phyloP scores from a whole-genome alignment of 495 filamentous ascomycete genomes.

The Talaromyces stipitatus region DNA sequence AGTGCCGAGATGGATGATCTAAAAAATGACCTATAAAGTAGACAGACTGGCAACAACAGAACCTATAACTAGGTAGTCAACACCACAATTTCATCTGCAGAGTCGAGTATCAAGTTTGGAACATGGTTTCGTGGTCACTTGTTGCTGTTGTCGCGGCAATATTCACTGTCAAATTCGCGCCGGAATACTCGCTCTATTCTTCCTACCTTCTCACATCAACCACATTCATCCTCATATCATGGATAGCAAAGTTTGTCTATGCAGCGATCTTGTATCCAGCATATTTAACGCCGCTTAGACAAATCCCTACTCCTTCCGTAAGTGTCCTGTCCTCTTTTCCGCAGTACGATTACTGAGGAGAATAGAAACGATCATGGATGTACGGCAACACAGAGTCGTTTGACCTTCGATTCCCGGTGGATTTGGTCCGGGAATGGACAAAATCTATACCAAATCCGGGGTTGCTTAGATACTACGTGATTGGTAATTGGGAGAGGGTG shows the following conservation, averaged over 20 bases:
- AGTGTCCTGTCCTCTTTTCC: constrained; percentile 12
- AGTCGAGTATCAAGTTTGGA: not conserved
- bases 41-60: too few species aligned
- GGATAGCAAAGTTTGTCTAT: constrained; percentile 34
- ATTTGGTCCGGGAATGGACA: constrained; percentile 53
- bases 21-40: not conserved
- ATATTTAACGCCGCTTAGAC: constrained; percentile 61
- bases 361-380: constrained; percentile 28
- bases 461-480: constrained; percentile 59
- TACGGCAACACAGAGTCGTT: constrained; percentile 21
- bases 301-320: constrained; percentile 54
- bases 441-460: constrained; percentile 70
- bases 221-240: constrained; percentile 16
- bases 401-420: constrained; percentile 42
- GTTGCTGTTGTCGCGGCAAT: constrained; percentile 1
- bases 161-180: constrained; percentile 16
- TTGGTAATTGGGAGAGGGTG: constrained; percentile 66
- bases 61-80: too few species aligned
- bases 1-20: not conserved
- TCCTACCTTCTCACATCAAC: constrained; percentile 20
- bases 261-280: constrained; percentile 58
- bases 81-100: not conserved
- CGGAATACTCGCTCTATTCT: constrained; percentile 22
- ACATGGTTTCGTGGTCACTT: constrained; percentile 6
- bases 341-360: not conserved